These are phyloP conservation scores for Drechslera avenae DNA, from an alignment of 2,329 filamentous ascomycete species.

Conservation along the genomic window DNA sequence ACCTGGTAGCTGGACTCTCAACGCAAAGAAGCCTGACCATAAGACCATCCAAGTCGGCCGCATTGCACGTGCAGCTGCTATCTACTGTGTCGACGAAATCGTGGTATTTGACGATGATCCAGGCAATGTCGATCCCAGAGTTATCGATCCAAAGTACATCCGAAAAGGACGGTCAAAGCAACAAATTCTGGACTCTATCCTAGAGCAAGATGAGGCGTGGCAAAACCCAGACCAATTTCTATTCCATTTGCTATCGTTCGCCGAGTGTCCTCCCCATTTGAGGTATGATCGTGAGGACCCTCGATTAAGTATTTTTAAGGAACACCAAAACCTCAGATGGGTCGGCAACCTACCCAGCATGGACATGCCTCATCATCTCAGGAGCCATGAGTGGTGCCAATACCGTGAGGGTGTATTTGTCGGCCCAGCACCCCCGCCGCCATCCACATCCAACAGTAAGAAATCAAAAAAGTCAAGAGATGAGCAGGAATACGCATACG, in stretches of 20 bases:
- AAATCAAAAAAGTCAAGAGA: constrained; percentile 48
- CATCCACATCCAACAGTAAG: constrained; percentile 46
- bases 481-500: constrained; percentile 41
- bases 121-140: constrained; percentile 29
- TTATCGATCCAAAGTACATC: constrained; percentile 28
- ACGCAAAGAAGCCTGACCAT: constrained; percentile 74
- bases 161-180: constrained; percentile 45
- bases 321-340: constrained; percentile 76
- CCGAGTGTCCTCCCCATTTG: constrained; percentile 84
- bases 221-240: constrained; percentile 80
- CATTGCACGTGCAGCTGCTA: constrained; percentile 78
- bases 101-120: constrained; percentile 79
- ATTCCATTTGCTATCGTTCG: constrained; percentile 76
- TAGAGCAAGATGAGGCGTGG: constrained; percentile 58
- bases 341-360: constrained; percentile 76
- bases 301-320: constrained; percentile 72
- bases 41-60: constrained; percentile 74
- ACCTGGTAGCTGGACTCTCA: constrained; percentile 70
- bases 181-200: constrained; percentile 47
- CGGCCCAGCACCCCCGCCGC: constrained; percentile 21
- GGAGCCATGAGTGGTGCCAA: constrained; percentile 75
- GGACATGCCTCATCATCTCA: constrained; percentile 84
- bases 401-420: constrained; percentile 79
- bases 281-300: constrained; percentile 26
- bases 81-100: constrained; percentile 85